These are phyloP conservation scores for Botryotinia calthae DNA, from an alignment of 2,329 filamentous ascomycete genomes.

Conservation along the genomic window DNA sequence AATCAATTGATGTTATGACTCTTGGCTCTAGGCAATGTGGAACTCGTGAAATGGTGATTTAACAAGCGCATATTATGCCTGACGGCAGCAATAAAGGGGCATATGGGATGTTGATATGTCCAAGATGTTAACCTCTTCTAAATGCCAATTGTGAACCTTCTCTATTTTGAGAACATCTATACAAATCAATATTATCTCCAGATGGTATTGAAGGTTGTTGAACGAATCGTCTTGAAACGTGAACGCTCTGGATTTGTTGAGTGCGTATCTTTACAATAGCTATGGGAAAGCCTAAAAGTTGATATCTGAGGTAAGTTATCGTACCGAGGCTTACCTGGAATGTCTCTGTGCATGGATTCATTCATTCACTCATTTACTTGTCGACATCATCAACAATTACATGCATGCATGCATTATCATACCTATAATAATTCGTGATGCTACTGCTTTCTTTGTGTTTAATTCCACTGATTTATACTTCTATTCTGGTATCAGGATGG, in stretches of 20 bases:
- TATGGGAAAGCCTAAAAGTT: neutral
- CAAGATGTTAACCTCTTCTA: neutral
- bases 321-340: constrained; percentile 7
- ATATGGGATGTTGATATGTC: neutral
- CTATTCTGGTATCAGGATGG: constrained; percentile 13
- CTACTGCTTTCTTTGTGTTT: constrained; percentile 13
- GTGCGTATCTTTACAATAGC: neutral
- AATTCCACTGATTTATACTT: constrained; percentile 2
- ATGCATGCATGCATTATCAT: neutral
- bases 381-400: neutral
- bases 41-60: neutral
- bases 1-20: neutral
- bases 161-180: neutral
- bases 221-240: neutral
- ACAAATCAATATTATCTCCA: neutral
- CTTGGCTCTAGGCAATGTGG: neutral
- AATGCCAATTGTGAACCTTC: neutral
- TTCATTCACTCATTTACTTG: neutral
- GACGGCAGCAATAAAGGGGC: neutral
- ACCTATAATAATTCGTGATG: constrained; percentile 18
- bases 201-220: neutral
- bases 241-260: neutral
- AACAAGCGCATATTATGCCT: neutral
- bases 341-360: neutral
- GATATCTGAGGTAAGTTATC: neutral